Conservation (phyloP, 1,284 basidiomycete species). For the Wolfiporia cocos region DNA sequence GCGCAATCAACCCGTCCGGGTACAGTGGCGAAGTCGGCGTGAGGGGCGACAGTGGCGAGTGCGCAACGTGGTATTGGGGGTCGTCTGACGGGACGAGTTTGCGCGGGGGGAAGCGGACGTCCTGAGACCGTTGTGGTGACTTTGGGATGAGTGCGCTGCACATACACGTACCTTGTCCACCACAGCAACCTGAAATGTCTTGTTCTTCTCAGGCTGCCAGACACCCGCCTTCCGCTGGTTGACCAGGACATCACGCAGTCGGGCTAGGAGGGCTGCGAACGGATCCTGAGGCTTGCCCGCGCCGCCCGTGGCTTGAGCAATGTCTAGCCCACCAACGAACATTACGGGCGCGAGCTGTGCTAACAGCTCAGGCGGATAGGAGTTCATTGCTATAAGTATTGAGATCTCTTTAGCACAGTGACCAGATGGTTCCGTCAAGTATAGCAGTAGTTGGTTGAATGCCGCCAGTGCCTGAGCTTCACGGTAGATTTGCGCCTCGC, state of each 20-base stretch:
- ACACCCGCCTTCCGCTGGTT: slow-evolving; percentile 54
- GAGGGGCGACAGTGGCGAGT: slow-evolving; percentile 89
- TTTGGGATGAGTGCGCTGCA: neutral
- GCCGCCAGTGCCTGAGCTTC: no score
- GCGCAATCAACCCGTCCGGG: slow-evolving; percentile 93
- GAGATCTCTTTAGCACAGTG: no score
- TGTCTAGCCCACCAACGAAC: slow-evolving; percentile 85
- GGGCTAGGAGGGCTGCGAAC: slow-evolving; percentile 45
- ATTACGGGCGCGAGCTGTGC: slow-evolving; percentile 85
- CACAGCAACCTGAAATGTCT: slow-evolving; percentile 74
- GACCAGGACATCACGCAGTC: slow-evolving; percentile 60
- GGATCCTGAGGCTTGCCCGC: slow-evolving; percentile 55
- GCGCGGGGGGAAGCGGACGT: slow-evolving; percentile 80
- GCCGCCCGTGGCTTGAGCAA: slow-evolving; percentile 12
- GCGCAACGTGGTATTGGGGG: slow-evolving; percentile 44
- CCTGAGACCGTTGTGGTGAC: slow-evolving; percentile 28
- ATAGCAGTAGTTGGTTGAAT: no score
- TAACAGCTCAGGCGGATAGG: slow-evolving; percentile 81
- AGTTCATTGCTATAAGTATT: slow-evolving; percentile 69
- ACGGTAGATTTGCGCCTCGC: no score
- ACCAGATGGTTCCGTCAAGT: no score
- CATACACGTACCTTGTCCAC: slow-evolving; percentile 63
- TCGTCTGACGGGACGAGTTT: slow-evolving; percentile 62
- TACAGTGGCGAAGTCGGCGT: slow-evolving; percentile 84
- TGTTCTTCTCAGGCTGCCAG: slow-evolving; percentile 60